phyloP scores from a whole-genome alignment of 352 stramenopile species.

The Sclerospora graminicola region DNA sequence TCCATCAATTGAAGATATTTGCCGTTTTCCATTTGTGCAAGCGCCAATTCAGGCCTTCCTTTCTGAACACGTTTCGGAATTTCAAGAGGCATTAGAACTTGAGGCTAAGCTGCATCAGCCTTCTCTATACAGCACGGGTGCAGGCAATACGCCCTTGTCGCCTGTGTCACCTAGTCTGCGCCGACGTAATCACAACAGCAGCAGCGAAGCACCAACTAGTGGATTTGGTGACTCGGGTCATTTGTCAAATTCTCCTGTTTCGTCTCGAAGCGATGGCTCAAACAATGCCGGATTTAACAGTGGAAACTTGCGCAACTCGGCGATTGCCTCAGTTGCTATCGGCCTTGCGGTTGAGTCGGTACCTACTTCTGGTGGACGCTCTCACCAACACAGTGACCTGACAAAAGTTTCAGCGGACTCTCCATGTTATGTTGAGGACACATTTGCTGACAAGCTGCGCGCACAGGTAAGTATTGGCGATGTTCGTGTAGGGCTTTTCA shows the following conservation, averaged over 20 bases:
- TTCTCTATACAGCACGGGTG: constrained; percentile 43
- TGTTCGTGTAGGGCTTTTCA: constrained; percentile 63
- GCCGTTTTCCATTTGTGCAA: constrained; percentile 80
- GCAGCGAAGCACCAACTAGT: constrained; percentile 22
- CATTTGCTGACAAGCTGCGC: constrained; percentile 53
- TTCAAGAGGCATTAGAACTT: constrained; percentile 76
- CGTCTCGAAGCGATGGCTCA: constrained; percentile 29
- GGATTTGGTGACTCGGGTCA: constrained; percentile 20
- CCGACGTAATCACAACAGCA: constrained; percentile 41
- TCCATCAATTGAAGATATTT: constrained; percentile 85
- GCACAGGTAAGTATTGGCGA: constrained; percentile 41
- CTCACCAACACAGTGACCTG: constrained; percentile 28
- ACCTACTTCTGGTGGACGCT: constrained; percentile 14
- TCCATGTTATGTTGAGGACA: constrained; percentile 39
- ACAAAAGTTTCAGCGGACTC: constrained; percentile 27
- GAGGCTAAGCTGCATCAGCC: constrained; percentile 84
- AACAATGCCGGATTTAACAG: constrained; percentile 34
- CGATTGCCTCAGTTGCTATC: constrained; percentile 40
- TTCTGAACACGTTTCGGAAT: constrained; percentile 76
- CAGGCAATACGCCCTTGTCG: constrained; percentile 21
- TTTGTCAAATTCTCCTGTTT: constrained; percentile 31
- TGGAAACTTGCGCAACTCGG: constrained; percentile 38
- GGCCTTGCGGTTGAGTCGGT: constrained; percentile 38
- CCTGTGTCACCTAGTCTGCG: constrained; percentile 31
- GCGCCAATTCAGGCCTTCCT: constrained; percentile 76